These are phyloP conservation scores for Fusarium verticillioides DNA, from an alignment of 2,329 filamentous ascomycete species.

Conservation along the genomic window DNA sequence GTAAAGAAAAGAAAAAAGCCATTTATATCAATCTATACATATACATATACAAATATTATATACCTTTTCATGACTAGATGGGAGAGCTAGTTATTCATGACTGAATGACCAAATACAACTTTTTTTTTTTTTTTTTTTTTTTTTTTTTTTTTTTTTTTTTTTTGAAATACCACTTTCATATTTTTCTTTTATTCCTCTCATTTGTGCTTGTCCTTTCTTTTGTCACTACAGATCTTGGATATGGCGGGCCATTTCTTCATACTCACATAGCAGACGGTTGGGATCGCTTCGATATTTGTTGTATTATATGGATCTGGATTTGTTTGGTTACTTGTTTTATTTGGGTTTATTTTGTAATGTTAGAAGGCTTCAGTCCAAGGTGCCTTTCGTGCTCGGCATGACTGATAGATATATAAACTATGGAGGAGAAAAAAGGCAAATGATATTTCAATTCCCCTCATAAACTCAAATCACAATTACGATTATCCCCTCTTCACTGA, in stretches of 20 bases:
- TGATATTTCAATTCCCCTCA: no score
- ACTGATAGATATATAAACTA: neutral
- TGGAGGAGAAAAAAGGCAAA: neutral
- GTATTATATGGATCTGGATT: neutral
- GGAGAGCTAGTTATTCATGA: constrained; percentile 28
- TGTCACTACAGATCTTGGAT: neutral
- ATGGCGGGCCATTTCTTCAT: neutral
- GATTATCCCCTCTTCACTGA: neutral
- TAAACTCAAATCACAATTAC: neutral
- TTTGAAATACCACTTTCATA: neutral
- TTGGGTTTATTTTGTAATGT: neutral
- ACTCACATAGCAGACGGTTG: neutral
- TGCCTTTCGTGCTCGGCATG: neutral
- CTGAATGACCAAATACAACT: constrained; percentile 36
- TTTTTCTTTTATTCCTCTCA: neutral
- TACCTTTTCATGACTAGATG: constrained; percentile 28
- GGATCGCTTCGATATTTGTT: neutral
- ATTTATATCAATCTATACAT: constrained; percentile 15
- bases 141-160: neutral
- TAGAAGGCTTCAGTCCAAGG: neutral
- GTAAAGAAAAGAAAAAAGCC: neutral
- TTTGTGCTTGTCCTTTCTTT: neutral
- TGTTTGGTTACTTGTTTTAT: neutral
- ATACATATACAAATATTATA: constrained; percentile 1
- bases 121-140: neutral